These are phyloP conservation scores for Solanum gracilifrons DNA, from an alignment of 257 asterid genomes.

Conservation along the genomic window DNA sequence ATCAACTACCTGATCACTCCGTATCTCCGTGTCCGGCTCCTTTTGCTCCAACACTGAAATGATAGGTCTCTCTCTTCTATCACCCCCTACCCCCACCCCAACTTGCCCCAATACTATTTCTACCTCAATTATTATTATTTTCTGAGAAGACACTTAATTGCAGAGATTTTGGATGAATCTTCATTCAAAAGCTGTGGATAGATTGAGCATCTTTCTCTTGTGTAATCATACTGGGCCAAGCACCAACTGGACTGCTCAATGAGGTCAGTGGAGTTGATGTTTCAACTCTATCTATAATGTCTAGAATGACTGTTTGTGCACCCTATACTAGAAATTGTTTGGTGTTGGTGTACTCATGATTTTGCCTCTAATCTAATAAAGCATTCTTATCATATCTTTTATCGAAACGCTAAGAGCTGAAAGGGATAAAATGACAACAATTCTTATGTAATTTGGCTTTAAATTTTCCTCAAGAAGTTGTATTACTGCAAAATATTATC, in stretches of 20 bases:
- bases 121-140: not conserved
- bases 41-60: conserved; percentile 66
- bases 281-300: not conserved
- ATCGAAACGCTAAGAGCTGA: not conserved
- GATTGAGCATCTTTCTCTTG: not conserved
- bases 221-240: not conserved
- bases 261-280: not conserved
- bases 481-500: not conserved
- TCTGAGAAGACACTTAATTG: not conserved
- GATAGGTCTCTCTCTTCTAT: conserved; percentile 26
- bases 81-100: not conserved
- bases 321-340: not conserved
- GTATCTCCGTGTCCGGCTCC: conserved; percentile 92
- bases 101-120: not conserved
- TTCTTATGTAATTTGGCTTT: not conserved
- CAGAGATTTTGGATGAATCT: not conserved
- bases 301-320: not conserved
- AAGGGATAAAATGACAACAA: not conserved
- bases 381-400: not conserved
- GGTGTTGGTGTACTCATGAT: not conserved
- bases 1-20: conserved; percentile 74
- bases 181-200: not conserved
- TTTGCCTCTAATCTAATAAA: not conserved
- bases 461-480: not conserved
- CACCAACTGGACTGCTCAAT: not conserved